Evolutionary conservation across 257 asterid species (phyloP).

Genomic region (Thymus mandschuricus): DNA sequence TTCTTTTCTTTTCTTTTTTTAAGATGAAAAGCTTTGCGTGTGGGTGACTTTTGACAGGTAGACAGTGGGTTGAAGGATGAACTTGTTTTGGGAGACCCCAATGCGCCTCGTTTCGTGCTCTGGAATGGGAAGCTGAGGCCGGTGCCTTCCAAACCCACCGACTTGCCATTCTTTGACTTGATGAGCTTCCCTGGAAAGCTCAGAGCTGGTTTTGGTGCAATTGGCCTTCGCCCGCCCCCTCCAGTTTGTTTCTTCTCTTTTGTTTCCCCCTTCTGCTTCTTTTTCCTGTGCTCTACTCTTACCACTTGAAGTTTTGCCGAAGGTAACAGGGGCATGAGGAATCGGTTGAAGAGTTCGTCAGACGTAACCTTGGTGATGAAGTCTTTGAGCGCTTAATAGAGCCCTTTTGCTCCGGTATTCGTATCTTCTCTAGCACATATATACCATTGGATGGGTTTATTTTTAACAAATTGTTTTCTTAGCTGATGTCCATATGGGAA

Average conservation of each 20-base stretch:
- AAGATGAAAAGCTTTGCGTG: neutral
- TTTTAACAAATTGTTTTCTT: too few relatives aligned
- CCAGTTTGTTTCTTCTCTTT: conserved; percentile 67
- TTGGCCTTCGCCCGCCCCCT: conserved; percentile 89
- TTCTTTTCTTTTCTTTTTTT: neutral
- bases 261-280: neutral
- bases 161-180: conserved; percentile 86
- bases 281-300: conserved; percentile 35
- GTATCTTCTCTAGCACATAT: too few relatives aligned
- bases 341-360: conserved; percentile 93
- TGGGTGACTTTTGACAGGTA: conserved; percentile 41
- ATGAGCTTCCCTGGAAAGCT: conserved; percentile 85
- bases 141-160: conserved; percentile 71
- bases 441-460: too few relatives aligned
- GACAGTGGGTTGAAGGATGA: conserved; percentile 91
- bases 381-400: conserved; percentile 97
- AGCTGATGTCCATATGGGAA: neutral
- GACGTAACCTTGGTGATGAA: conserved; percentile 91
- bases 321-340: conserved; percentile 93
- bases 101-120: conserved; percentile 88
- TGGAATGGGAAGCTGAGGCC: conserved; percentile 96
- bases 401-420: conserved; percentile 94
- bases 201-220: conserved; percentile 96
- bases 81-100: conserved; percentile 88
- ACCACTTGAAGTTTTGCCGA: conserved; percentile 39